Percentiles rank a stretch among this genome's conserved stretches.
phyloP scores from a whole-genome alignment of 176 grass and related monocot genomes.

The Eragrostis curvula region DNA sequence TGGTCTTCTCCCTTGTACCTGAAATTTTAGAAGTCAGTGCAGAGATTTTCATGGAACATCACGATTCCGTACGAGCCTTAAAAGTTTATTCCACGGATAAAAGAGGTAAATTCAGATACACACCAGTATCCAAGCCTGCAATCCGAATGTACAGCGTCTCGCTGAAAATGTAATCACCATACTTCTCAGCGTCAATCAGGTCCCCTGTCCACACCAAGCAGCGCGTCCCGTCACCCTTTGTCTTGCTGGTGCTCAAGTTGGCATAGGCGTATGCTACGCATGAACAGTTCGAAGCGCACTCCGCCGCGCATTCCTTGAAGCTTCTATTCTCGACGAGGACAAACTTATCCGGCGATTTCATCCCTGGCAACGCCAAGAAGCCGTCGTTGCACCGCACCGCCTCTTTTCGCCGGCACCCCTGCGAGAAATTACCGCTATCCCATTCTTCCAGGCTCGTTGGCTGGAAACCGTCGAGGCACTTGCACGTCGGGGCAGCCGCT shows the following conservation, averaged over 20 bases:
- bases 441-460: slow-evolving; percentile 9
- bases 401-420: slow-evolving; percentile 35
- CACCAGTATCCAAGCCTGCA: background rate
- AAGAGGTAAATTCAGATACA: too few relatives aligned
- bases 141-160: slow-evolving; percentile 43
- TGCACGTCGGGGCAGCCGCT: slow-evolving; percentile 15
- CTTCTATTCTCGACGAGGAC: slow-evolving; percentile 17
- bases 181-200: slow-evolving; percentile 33
- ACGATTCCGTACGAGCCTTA: too few relatives aligned
- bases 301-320: background rate
- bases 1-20: background rate
- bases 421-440: background rate
- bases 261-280: slow-evolving; percentile 48
- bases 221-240: background rate
- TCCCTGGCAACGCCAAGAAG: background rate
- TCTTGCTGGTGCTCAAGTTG: background rate
- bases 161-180: background rate
- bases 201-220: slow-evolving; percentile 48
- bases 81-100: too few relatives aligned
- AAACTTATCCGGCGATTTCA: slow-evolving; percentile 6
- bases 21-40: background rate
- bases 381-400: slow-evolving; percentile 6
- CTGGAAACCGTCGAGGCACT: slow-evolving; percentile 53
- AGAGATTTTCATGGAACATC: background rate
- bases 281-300: slow-evolving; percentile 49